A percentile compares a stretch with the other conserved stretches of the same genome.
phyloP scores from a whole-genome alignment of 1,284 basidiomycete species.

The Cutaneotrichosporon spelunceum region DNA sequence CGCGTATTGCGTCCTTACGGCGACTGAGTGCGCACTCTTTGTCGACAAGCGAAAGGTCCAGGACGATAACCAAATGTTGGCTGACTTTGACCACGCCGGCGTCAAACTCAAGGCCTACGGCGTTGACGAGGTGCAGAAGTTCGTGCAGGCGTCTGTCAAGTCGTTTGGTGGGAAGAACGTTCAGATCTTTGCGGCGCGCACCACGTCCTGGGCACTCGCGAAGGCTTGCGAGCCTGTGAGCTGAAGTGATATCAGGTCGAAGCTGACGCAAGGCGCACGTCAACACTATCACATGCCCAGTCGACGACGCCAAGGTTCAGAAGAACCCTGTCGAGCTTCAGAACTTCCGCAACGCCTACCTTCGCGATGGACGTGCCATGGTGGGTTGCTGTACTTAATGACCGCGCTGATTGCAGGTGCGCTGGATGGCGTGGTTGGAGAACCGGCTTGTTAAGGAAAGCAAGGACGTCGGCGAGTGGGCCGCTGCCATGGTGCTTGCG shows the following conservation, averaged over 20 bases:
- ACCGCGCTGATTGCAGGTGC: conserved; percentile 44
- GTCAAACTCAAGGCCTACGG: conserved; percentile 66
- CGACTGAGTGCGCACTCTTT: conserved; percentile 52
- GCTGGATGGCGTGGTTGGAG: conserved; percentile 89
- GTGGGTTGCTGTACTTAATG: conserved; percentile 52
- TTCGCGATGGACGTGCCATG: conserved; percentile 87
- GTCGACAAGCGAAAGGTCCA: conserved; percentile 41
- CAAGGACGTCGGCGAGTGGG: conserved; percentile 78
- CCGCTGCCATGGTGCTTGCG: conserved; percentile 79
- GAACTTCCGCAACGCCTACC: conserved; percentile 77
- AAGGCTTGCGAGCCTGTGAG: conserved; percentile 36
- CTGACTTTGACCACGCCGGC: conserved; percentile 54
- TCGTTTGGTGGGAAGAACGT: conserved; percentile 20
- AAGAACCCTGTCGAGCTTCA: conserved; percentile 85
- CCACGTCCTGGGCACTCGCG: conserved; percentile 47
- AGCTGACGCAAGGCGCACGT: conserved; percentile 30
- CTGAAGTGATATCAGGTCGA: not conserved
- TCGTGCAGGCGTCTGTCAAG: conserved; percentile 14
- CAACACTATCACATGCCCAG: conserved; percentile 44
- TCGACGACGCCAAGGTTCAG: conserved; percentile 78
- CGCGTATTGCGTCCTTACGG: conserved; percentile 71
- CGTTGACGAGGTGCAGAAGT: conserved; percentile 66
- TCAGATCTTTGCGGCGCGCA: conserved; percentile 35
- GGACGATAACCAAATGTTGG: conserved; percentile 35
- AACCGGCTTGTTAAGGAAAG: conserved; percentile 69